Evolutionary conservation across 331 rosid genomes (phyloP).

Genomic region (Dryas integrifolia): DNA sequence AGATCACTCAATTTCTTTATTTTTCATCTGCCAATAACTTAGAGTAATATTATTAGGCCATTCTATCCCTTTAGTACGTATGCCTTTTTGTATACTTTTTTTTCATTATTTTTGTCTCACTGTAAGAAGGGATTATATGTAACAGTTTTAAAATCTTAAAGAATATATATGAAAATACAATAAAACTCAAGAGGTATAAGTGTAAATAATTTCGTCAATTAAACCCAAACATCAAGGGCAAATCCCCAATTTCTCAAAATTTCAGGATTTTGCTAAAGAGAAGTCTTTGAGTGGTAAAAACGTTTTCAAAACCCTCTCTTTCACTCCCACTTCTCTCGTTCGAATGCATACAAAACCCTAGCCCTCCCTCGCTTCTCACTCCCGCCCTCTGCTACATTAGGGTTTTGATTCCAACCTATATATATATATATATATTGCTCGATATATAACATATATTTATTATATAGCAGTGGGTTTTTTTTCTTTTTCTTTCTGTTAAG

Average conservation of each 20-base stretch:
- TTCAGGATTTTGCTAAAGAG: constrained; percentile 13
- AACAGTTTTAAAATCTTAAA: no score
- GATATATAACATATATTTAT: background rate
- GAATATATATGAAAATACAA: no score
- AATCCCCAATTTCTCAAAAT: background rate
- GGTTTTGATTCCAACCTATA: constrained; percentile 37
- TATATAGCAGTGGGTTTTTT: background rate
- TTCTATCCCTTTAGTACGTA: no score
- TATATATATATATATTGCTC: background rate
- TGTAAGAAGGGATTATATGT: no score
- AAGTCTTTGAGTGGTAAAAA: constrained; percentile 22
- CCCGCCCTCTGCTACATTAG: background rate
- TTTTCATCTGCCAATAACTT: no score
- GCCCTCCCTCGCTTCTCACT: constrained; percentile 21
- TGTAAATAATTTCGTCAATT: no score
- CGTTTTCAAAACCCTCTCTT: constrained; percentile 74
- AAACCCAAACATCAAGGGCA: background rate
- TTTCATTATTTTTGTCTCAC: no score
- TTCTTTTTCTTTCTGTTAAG: background rate
- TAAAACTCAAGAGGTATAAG: no score
- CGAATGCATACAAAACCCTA: constrained; percentile 47
- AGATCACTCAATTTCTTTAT: no score
- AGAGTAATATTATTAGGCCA: no score
- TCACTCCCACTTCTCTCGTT: constrained; percentile 10
- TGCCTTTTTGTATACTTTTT: no score